phyloP scores from a whole-genome alignment of 2,329 filamentous ascomycete species.

The Ilyonectria sp. region DNA sequence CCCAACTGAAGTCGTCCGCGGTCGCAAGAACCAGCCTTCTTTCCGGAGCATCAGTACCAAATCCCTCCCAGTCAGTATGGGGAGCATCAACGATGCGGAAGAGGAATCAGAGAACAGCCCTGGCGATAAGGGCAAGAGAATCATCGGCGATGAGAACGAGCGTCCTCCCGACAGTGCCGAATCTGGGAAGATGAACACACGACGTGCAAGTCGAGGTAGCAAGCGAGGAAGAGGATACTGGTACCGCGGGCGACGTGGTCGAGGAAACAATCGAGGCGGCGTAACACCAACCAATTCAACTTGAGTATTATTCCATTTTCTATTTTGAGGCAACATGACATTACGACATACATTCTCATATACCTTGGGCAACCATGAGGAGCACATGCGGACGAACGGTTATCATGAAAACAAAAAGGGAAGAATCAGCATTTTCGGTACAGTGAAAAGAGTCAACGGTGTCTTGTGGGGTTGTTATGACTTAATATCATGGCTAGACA shows the following conservation, averaged over 20 bases:
- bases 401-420: neutral
- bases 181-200: constrained; percentile 19
- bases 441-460: neutral
- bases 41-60: constrained; percentile 15
- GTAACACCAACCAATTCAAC: constrained; percentile 13
- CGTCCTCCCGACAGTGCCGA: constrained; percentile 20
- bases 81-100: constrained; percentile 1
- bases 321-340: constrained; percentile 4
- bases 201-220: constrained; percentile 40
- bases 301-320: constrained; percentile 24
- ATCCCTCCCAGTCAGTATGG: constrained; percentile 6
- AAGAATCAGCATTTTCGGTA: neutral
- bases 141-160: constrained; percentile 30
- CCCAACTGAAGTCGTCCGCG: neutral
- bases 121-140: constrained; percentile 2
- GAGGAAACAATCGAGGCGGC: constrained; percentile 36
- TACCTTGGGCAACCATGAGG: constrained; percentile 12
- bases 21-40: constrained; percentile 4
- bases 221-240: constrained; percentile 47
- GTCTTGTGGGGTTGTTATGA: constrained; percentile 4
- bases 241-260: constrained; percentile 48
- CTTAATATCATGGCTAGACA: constrained; percentile 27
- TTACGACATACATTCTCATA: constrained; percentile 11
- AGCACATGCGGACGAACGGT: neutral
- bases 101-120: constrained; percentile 1